A percentile compares a stretch with the other conserved stretches of the same genome.
phyloP scores from a whole-genome alignment of 1,139 yeast species.

The Pichia sp. region DNA sequence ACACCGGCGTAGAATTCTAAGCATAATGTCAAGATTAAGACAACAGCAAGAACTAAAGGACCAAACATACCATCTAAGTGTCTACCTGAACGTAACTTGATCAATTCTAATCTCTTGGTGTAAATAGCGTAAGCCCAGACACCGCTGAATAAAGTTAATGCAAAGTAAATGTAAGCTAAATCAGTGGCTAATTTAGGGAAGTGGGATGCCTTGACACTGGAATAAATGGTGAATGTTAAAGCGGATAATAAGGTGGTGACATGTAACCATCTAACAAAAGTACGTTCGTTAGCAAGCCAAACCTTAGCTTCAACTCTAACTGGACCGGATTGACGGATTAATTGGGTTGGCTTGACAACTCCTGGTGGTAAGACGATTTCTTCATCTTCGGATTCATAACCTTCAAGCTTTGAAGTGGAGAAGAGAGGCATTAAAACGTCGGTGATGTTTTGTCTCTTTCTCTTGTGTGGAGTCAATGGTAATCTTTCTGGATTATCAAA shows the following conservation, averaged over 20 bases:
- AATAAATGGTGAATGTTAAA: conserved; percentile 79
- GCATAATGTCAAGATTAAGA: conserved; percentile 62
- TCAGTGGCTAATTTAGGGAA: conserved; percentile 53
- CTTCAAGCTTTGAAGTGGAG: conserved; percentile 32
- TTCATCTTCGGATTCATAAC: conserved; percentile 81
- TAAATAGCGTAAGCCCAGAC: conserved; percentile 88
- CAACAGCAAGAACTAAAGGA: conserved; percentile 75
- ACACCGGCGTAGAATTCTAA: conserved; percentile 75
- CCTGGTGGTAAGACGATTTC: conserved; percentile 89
- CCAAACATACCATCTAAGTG: conserved; percentile 91
- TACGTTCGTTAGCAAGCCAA: conserved; percentile 98
- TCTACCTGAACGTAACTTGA: conserved; percentile 77
- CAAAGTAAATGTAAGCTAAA: conserved; percentile 80
- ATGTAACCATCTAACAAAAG: conserved; percentile 94
- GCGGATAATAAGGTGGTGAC: conserved; percentile 88
- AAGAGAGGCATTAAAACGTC: conserved; percentile 32
- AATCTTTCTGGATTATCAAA: conserved; percentile 10
- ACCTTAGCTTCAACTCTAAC: conserved; percentile 95
- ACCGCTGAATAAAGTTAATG: conserved; percentile 76
- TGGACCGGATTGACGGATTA: conserved; percentile 88
- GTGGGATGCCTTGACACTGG: conserved; percentile 67
- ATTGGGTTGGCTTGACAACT: conserved; percentile 73
- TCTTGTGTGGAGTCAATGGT: conserved; percentile 20
- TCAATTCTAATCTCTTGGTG: conserved; percentile 65
- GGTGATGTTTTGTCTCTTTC: conserved; percentile 21